phyloP scores from a whole-genome alignment of 345 rosid genomes.

The Pistacia atlantica region DNA sequence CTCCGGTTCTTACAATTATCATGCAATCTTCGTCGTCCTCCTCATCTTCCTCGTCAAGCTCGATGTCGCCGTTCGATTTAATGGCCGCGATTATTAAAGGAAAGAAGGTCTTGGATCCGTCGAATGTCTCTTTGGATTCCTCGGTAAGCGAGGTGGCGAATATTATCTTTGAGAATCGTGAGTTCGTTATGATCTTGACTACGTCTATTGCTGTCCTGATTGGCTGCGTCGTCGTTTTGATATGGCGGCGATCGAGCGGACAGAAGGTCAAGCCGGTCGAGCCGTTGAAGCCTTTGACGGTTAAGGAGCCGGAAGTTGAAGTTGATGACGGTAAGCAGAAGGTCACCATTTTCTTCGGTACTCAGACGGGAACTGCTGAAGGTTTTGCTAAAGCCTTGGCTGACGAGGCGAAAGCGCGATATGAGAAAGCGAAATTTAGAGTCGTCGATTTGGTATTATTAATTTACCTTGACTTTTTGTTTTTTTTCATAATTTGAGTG shows the following conservation, averaged over 20 bases:
- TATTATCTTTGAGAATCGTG: conserved; percentile 65
- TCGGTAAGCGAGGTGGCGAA: conserved; percentile 51
- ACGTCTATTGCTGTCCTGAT: conserved; percentile 88
- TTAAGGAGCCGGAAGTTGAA: conserved; percentile 59
- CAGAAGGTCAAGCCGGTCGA: conserved; percentile 43
- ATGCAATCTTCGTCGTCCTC: conserved; percentile 17
- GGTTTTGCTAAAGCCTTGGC: conserved; percentile 92
- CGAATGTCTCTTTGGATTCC: conserved; percentile 58
- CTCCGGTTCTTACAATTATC: background rate
- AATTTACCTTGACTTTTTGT: background rate
- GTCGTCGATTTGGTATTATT: conserved; percentile 79
- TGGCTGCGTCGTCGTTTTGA: conserved; percentile 79
- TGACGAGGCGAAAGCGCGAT: conserved; percentile 87
- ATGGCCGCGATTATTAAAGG: conserved; percentile 82
- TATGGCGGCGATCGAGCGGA: conserved; percentile 72
- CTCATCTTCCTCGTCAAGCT: conserved; percentile 32
- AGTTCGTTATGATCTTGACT: conserved; percentile 71
- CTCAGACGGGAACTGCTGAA: conserved; percentile 97
- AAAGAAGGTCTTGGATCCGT: conserved; percentile 48
- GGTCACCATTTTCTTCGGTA: conserved; percentile 85
- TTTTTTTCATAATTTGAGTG: background rate
- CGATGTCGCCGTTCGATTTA: conserved; percentile 71
- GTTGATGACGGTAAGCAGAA: conserved; percentile 75
- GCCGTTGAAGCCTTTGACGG: conserved; percentile 59
- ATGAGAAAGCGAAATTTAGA: conserved; percentile 77